Percentiles rank a stretch among this genome's conserved stretches.
Evolutionary conservation across 257 asterid genomes (phyloP).

Genomic region (Striga asiatica): DNA sequence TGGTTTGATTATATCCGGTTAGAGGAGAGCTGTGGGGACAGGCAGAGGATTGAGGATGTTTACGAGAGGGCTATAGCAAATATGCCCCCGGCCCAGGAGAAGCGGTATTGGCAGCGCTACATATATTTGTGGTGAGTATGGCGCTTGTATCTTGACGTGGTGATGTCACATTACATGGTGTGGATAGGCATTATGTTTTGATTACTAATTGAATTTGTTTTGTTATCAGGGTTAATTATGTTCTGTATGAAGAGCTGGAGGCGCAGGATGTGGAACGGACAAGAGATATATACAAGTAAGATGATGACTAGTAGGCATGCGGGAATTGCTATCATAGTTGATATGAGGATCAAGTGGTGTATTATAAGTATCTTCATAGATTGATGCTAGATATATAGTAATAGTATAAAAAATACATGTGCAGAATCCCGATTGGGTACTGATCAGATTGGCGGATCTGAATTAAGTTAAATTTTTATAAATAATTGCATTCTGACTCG

Average conservation of each 20-base stretch:
- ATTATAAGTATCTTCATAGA: background rate
- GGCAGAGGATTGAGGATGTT: constrained; percentile 58
- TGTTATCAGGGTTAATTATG: constrained; percentile 70
- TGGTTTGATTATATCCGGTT: constrained; percentile 85
- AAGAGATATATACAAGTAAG: constrained; percentile 84
- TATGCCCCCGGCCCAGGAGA: constrained; percentile 91
- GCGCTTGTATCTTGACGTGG: background rate
- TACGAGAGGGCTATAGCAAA: constrained; percentile 90
- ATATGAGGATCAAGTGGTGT: too few relatives aligned
- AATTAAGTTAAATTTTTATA: too few relatives aligned
- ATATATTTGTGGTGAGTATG: constrained; percentile 71
- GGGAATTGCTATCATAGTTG: background rate
- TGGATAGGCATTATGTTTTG: background rate
- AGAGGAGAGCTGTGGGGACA: constrained; percentile 71
- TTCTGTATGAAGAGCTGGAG: constrained; percentile 80
- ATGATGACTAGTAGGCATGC: background rate
- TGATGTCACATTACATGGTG: background rate
- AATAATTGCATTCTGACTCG: too few relatives aligned
- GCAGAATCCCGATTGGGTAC: too few relatives aligned
- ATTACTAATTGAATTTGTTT: constrained; percentile 19
- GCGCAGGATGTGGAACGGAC: constrained; percentile 74
- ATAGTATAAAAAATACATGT: too few relatives aligned
- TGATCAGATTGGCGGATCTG: too few relatives aligned
- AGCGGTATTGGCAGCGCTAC: constrained; percentile 88
- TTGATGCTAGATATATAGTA: background rate